Conservation (phyloP, 2,329 filamentous ascomycete species). For the Gyromitra esculenta region DNA sequence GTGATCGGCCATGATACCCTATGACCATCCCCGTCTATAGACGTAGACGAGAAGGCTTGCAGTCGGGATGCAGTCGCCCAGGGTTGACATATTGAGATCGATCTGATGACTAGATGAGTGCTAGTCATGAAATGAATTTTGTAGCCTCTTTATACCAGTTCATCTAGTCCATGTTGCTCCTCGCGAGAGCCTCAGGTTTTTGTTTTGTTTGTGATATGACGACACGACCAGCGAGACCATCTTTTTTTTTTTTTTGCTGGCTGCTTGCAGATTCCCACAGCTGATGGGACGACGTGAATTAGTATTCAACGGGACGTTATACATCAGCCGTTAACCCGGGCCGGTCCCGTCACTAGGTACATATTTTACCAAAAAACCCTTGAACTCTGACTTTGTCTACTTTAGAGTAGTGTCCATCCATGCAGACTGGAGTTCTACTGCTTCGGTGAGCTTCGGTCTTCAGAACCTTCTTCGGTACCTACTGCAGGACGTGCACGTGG, state of each 20-base stretch:
- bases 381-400: background rate
- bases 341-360: constrained; percentile 5
- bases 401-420: constrained; percentile 3
- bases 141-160: constrained; percentile 5
- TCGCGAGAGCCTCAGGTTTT: background rate
- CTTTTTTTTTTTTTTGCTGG: background rate
- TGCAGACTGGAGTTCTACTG: background rate
- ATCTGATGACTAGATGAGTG: constrained; percentile 42
- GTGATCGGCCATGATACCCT: constrained; percentile 34
- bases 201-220: constrained; percentile 5
- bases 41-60: background rate
- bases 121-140: constrained; percentile 23
- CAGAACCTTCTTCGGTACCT: background rate
- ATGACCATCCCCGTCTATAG: background rate
- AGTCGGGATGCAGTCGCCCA: constrained; percentile 34
- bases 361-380: background rate
- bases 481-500: constrained; percentile 31
- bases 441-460: background rate
- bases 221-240: background rate
- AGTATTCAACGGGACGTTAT: background rate
- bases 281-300: background rate
- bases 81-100: constrained; percentile 27
- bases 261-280: background rate
- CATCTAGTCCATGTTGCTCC: background rate
- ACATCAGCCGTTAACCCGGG: constrained; percentile 17